Evolutionary conservation across 2,329 filamentous ascomycete species (phyloP), one percentile per base, ranked within the genome.

Genomic region (Pseudogymnoascus sp.): DNA sequence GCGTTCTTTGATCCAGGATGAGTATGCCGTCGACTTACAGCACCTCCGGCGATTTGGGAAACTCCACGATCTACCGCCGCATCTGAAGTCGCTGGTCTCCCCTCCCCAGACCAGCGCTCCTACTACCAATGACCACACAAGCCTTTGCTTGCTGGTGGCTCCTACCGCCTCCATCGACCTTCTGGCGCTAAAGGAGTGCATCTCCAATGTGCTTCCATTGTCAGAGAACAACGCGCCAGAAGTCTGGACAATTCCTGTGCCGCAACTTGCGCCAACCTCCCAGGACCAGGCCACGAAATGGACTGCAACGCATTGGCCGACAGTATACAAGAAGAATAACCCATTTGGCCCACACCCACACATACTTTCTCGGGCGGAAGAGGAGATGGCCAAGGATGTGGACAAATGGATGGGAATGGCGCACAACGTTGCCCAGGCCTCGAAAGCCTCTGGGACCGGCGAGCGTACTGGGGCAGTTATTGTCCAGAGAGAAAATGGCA

Each of bases 241-340:
- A 69, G 76, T 92, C 61, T 80, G 82, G 62, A 81, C 80, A 63
- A 83, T 91, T 63, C 83, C 85, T 0, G 87, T 95, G 11, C 91
- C 91, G 6, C 78, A 88, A 26, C 78, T 91, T 50, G 82, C 90
- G 23, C 91, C 91, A 1, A 91, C 87, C 4, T 93, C 89, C 3
- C 83, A 87, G 68, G 80, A 87, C 40, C 89, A 93, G 74, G 89
- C 91, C 8, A 83, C 83, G 26, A 78, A 84, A 72, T 95, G 90
- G 90, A 88, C 86, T 26, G 79, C 83, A 35, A 82, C 87, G 69
- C 93, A 91, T 74, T 96, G 91, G 91, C 91, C 91, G 11, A 89
- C 87, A 1, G 85, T 93, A 60, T 96, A 95, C 77, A 88, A 90
- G 67, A 92, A 92, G 78, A 93, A 89, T 68, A 95, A 95, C 71